A percentile compares a stretch with the other conserved stretches of the same genome.
These are phyloP conservation scores for Tetrastigma voinierianum DNA, from an alignment of 164 flowering plant genomes.

Conservation along the genomic window DNA sequence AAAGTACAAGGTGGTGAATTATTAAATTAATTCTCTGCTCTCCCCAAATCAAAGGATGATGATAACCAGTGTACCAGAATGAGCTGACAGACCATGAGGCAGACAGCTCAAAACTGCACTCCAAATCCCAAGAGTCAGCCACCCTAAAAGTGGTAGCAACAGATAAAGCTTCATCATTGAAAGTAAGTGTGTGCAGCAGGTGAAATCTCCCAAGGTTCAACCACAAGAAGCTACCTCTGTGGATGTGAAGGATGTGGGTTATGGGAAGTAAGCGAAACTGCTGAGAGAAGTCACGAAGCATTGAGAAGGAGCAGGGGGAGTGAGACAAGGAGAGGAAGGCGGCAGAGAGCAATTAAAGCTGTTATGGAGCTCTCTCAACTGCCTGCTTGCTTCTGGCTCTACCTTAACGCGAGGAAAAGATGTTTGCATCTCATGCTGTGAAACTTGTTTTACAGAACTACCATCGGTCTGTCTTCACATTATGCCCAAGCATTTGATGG, in stretches of 20 bases:
- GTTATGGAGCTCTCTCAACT: background rate
- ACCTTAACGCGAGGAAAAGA: background rate
- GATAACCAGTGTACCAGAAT: slow-evolving; percentile 17
- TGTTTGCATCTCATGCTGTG: background rate
- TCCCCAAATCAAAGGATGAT: slow-evolving; percentile 32
- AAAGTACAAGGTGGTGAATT: slow-evolving; percentile 26
- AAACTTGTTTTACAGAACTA: background rate
- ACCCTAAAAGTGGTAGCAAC: slow-evolving; percentile 26
- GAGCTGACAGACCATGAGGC: slow-evolving; percentile 21
- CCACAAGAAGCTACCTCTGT: slow-evolving; percentile 41
- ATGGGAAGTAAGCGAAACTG: slow-evolving; percentile 12
- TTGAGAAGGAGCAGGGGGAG: slow-evolving; percentile 35
- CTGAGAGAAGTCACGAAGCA: slow-evolving; percentile 31
- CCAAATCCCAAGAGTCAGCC: slow-evolving; percentile 32
- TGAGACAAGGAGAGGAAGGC: slow-evolving; percentile 39
- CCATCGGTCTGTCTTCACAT: background rate
- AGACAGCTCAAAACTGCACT: slow-evolving; percentile 12
- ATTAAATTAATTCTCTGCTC: slow-evolving; percentile 12
- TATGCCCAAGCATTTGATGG: slow-evolving; percentile 13
- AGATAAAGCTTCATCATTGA: slow-evolving; percentile 31
- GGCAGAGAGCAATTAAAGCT: slow-evolving; percentile 27
- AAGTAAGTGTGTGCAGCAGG: slow-evolving; percentile 21
- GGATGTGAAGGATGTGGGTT: slow-evolving; percentile 19
- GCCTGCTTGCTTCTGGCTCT: slow-evolving; percentile 1
- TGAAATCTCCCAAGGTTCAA: slow-evolving; percentile 31